Percentiles rank a stretch among this genome's conserved stretches.
Evolutionary conservation across 2,329 filamentous ascomycete species (phyloP).

Genomic region (Orbilia brochopaga): DNA sequence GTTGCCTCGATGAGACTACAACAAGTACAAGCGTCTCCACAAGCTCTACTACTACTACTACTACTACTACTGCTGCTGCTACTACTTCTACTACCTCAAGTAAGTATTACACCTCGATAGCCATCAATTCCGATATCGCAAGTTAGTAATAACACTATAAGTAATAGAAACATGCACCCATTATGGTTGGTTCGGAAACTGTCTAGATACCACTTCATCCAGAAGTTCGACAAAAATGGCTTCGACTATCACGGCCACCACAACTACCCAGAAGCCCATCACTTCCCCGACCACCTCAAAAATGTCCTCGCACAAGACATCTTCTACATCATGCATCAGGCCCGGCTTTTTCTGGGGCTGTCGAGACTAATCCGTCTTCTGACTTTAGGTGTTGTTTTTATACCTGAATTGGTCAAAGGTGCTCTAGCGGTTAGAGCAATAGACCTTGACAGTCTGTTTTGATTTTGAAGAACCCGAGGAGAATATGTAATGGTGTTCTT

Average conservation of each 20-base stretch:
- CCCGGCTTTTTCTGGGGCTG: slow-evolving; percentile 51
- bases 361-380: slow-evolving; percentile 9
- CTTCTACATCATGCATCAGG: slow-evolving; percentile 27
- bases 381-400: neutral
- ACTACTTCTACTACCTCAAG: slow-evolving; percentile 44
- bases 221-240: slow-evolving; percentile 24
- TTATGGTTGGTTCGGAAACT: slow-evolving; percentile 55
- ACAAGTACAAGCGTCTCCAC: slow-evolving; percentile 39
- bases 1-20: slow-evolving; percentile 53
- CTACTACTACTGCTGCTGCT: slow-evolving; percentile 47
- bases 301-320: slow-evolving; percentile 48
- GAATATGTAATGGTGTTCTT: too few species aligned
- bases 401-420: neutral
- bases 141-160: slow-evolving; percentile 7
- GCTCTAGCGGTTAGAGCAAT: neutral
- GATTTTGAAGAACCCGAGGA: too few species aligned
- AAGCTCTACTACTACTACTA: slow-evolving; percentile 48
- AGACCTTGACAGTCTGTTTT: too few species aligned
- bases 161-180: slow-evolving; percentile 50
- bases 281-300: slow-evolving; percentile 52
- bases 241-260: slow-evolving; percentile 55
- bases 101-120: slow-evolving; percentile 9
- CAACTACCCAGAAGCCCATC: slow-evolving; percentile 52
- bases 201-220: slow-evolving; percentile 51
- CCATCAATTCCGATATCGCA: neutral